Evolutionary conservation across 108 stramenopile species (phyloP), one percentile per base, ranked within the genome.

Genomic region (Pseudonitzschia multistriata): DNA sequence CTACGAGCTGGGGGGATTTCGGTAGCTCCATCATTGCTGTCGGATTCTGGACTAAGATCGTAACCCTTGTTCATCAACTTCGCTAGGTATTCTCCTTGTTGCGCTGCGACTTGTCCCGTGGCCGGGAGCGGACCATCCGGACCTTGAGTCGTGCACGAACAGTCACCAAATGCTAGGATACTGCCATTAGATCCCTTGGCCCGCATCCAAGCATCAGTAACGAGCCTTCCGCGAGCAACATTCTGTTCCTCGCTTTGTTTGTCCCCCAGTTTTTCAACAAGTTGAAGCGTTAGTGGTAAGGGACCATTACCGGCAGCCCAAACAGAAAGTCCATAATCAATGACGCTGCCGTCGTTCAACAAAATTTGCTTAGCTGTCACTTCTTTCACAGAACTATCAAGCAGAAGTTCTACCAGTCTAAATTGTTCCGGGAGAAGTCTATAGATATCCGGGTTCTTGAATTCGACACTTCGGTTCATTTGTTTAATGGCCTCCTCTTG

Each of bases 261-360:
- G 13, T 79, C 85, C 2, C 79, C 83, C 10, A 92, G 35, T 6
- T 48, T 62, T 42, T 95, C 89, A 54, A 92, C 70, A n/a, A 96
- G 59, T 14, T 79, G 62, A 13, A 88, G 68, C 19, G 93, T 91
- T 14, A 98, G 59, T 1, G 92, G 93, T 24, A 96, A 54, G 21
- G 94, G 95, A 17, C 96, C 96, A 77, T 96, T 97, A 0, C 97
- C 97, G n/a, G 95, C 96, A 3, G 96, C 96, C 97, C 97, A 98
- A 31, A 98, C 92, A 39, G 90, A 75, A 49, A 97, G 76, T 5
- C 96, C 96, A 68, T 97, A 98, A 8, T 83, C 74, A 42, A 97
- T 67, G n/a, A 74, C 63, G 2, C 60, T 71, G 19, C 87, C 96
- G 28, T 95, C 87, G 45, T 85, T 87, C 19, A 98, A 77, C 49